Percentiles rank a stretch among this genome's conserved stretches.
These are phyloP conservation scores for Penicillium riverlandense DNA, from an alignment of 495 filamentous ascomycete species.

Conservation along the genomic window DNA sequence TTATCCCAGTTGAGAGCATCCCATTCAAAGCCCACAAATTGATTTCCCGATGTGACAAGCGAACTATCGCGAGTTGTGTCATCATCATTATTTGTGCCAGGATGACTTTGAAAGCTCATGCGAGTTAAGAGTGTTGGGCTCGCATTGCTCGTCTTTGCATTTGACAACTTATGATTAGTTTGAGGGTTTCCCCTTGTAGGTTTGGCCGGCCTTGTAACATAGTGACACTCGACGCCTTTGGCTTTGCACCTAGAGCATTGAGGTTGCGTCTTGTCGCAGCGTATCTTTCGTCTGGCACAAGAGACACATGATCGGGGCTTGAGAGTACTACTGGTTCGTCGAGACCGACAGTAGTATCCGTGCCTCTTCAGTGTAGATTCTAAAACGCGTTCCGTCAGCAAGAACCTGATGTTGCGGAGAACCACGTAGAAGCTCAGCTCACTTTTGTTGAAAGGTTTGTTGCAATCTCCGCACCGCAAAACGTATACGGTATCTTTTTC, in stretches of 20 bases:
- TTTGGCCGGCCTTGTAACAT: constrained; percentile 18
- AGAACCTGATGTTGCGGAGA: constrained; percentile 3
- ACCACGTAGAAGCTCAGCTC: constrained; percentile 8
- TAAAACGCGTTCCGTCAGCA: constrained; percentile 12
- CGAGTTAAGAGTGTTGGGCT: too few species aligned
- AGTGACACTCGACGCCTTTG: constrained; percentile 31
- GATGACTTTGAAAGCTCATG: too few species aligned
- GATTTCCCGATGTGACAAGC: too few species aligned
- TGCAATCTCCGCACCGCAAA: constrained; percentile 29
- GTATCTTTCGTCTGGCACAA: constrained; percentile 32
- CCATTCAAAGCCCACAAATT: too few species aligned
- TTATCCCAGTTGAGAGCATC: too few species aligned
- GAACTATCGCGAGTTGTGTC: too few species aligned
- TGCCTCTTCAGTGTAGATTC: constrained; percentile 41
- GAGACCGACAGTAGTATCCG: constrained; percentile 42
- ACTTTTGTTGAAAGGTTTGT: constrained; percentile 39
- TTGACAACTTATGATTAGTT: background rate
- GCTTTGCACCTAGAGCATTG: constrained; percentile 34
- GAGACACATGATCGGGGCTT: constrained; percentile 32
- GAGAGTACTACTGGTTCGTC: constrained; percentile 13
- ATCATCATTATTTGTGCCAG: too few species aligned
- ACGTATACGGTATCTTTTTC: constrained; percentile 18
- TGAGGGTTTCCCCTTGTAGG: background rate
- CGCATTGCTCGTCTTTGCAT: background rate
- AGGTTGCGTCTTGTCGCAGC: constrained; percentile 33